A percentile compares a stretch with the other conserved stretches of the same genome.
Conservation (phyloP, 306 rosid genomes). For the Quercus parvula region DNA sequence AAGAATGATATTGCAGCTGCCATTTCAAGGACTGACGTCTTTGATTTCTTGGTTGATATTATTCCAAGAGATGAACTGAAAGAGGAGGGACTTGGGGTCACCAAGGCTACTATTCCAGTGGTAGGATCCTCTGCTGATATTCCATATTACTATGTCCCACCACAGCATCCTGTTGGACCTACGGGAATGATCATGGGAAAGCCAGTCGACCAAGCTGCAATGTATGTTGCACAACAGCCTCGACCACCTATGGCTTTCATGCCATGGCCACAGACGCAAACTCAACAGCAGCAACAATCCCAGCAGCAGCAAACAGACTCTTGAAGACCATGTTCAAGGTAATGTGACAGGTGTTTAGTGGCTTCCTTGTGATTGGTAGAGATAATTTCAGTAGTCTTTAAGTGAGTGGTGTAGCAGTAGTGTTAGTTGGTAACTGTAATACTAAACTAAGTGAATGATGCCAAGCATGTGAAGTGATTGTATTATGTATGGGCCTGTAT, state of each 20-base stretch:
- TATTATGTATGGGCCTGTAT: conserved; percentile 18
- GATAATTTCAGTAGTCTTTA: conserved; percentile 15
- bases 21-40: conserved; percentile 66
- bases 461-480: conserved; percentile 17
- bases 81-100: conserved; percentile 74
- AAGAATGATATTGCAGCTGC: conserved; percentile 83
- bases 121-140: conserved; percentile 61
- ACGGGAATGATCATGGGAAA: conserved; percentile 86
- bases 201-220: conserved; percentile 54
- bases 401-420: conserved; percentile 10
- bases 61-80: conserved; percentile 82
- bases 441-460: conserved; percentile 3
- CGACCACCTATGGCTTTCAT: conserved; percentile 63
- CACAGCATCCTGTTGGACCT: conserved; percentile 56
- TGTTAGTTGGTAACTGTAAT: conserved; percentile 17
- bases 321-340: conserved; percentile 18
- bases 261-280: conserved; percentile 68
- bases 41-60: conserved; percentile 77
- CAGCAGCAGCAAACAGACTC: conserved; percentile 54
- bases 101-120: conserved; percentile 61
- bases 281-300: conserved; percentile 47
- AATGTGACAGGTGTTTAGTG: not conserved
- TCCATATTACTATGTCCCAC: conserved; percentile 64
- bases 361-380: conserved; percentile 19
- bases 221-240: conserved; percentile 56